Evolutionary conservation across 2,329 filamentous ascomycete species (phyloP), one percentile per base, ranked within the genome.

Genomic region (Ceratocystis albifundus): DNA sequence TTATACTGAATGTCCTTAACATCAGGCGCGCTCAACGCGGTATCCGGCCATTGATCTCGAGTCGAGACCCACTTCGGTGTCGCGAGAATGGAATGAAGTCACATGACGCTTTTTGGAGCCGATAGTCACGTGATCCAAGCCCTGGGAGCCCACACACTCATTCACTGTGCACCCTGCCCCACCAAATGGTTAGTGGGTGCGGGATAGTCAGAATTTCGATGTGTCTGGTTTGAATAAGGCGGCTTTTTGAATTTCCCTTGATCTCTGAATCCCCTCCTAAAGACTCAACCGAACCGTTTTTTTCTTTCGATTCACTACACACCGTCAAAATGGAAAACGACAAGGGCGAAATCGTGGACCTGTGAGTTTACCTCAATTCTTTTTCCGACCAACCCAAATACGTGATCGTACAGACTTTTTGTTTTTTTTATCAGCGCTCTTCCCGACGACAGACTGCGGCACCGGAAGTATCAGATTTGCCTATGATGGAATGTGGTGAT

Each of bases 281-380:
- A 62, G 61, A 68, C 55, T 46, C 64, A 68, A 65, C 67, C 67
- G 65, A 68, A 66, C 61, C 67, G 46, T 66, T 61, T 68, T 66
- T 68, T 66, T 41, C 36, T 65, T 68, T 69, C 69, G 67, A 66
- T 66, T 67, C 68, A 66, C 44, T 65, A 66, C 67, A 68, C 55
- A 66, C 64, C 76, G 79, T 76, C 77, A 92, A 85, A 82, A 99
- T 97, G 94, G 94, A 99, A 87, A 99, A 99, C 91, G 94, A 97
- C 85, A 91, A 91, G 83, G 93, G 93, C 84, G 91, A 97, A 82
- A 92, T 96, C 83, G 94, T 97, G 80, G 93, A 97, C 84, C 91
- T 96, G 90, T 96, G 87, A 81, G 88, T 80, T 72, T 68, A 41
- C 44, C 46, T 53, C 28, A 44, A 32, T 41, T 22, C 20, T 44